Conservation (phyloP, 1,139 yeast genomes). For the Taiozyma sp. region DNA sequence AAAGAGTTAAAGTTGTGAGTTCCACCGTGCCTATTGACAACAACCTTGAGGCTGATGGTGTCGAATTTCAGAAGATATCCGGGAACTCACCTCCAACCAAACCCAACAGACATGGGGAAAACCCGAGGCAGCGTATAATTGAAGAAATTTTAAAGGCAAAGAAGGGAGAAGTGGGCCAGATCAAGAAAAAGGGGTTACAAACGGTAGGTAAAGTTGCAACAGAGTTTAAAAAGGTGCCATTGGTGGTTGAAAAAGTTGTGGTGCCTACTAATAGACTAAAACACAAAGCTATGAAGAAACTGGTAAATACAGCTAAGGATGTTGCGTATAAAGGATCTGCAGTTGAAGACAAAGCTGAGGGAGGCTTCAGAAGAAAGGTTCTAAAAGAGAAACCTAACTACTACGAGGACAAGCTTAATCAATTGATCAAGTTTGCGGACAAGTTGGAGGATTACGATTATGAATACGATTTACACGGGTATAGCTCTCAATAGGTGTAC, state of each 20-base stretch:
- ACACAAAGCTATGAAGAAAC: background rate
- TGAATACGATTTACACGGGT: background rate
- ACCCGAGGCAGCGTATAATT: background rate
- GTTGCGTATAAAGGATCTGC: background rate
- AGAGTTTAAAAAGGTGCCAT: constrained; percentile 1
- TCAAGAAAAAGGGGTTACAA: background rate
- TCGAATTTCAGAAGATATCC: constrained; percentile 8
- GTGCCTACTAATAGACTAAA: constrained; percentile 2
- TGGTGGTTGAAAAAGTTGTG: constrained; percentile 1
- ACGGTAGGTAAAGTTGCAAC: constrained; percentile 1
- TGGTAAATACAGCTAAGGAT: background rate
- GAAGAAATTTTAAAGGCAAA: background rate
- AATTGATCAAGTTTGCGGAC: background rate
- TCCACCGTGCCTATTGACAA: background rate
- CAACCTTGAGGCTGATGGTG: background rate
- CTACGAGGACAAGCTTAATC: background rate
- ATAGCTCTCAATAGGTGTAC: background rate
- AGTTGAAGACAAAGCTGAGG: background rate
- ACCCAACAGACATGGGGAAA: constrained; percentile 9
- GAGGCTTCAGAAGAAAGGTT: background rate
- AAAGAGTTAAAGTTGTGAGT: constrained; percentile 12
- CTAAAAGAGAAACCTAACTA: background rate
- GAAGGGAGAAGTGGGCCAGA: constrained; percentile 1
- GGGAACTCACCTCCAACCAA: constrained; percentile 17
- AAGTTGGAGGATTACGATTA: background rate